phyloP scores from a whole-genome alignment of 2,329 filamentous ascomycete genomes.

The Tolypocladium sp. region DNA sequence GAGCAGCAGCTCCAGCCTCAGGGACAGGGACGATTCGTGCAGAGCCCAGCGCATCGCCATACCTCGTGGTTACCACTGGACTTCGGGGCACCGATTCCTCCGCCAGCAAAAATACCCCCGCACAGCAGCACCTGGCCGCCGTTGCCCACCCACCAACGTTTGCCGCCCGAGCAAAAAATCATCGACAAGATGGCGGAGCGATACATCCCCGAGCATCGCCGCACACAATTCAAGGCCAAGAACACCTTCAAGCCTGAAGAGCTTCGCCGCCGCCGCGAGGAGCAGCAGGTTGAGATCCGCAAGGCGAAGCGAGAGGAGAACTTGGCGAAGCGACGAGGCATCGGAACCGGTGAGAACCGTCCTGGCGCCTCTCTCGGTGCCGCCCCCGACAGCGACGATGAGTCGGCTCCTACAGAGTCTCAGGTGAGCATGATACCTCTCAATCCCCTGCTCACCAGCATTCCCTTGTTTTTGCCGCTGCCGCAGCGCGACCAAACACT shows the following conservation, averaged over 20 bases:
- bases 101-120: constrained; percentile 4
- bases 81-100: constrained; percentile 1
- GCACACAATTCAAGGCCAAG: constrained; percentile 99
- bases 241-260: constrained; percentile 99
- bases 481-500: background rate
- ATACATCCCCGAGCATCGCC: constrained; percentile 98
- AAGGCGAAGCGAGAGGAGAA: constrained; percentile 99
- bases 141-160: constrained; percentile 5
- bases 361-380: constrained; percentile 77
- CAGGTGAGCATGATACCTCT: constrained; percentile 54
- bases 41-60: background rate
- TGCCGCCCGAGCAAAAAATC: constrained; percentile 13
- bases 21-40: background rate
- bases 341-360: constrained; percentile 70
- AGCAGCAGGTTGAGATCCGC: constrained; percentile 98
- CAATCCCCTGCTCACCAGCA: constrained; percentile 3
- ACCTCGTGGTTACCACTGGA: background rate
- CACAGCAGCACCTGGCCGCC: constrained; percentile 1
- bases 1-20: background rate
- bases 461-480: constrained; percentile 2
- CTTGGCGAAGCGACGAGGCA: constrained; percentile 93
- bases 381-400: constrained; percentile 94
- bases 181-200: constrained; percentile 80
- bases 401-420: constrained; percentile 85
- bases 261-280: constrained; percentile 93